A percentile compares a stretch with the other conserved stretches of the same genome.
These are phyloP conservation scores for Boletus barrowsii DNA, from an alignment of 768 basidiomycete species.

Conservation along the genomic window DNA sequence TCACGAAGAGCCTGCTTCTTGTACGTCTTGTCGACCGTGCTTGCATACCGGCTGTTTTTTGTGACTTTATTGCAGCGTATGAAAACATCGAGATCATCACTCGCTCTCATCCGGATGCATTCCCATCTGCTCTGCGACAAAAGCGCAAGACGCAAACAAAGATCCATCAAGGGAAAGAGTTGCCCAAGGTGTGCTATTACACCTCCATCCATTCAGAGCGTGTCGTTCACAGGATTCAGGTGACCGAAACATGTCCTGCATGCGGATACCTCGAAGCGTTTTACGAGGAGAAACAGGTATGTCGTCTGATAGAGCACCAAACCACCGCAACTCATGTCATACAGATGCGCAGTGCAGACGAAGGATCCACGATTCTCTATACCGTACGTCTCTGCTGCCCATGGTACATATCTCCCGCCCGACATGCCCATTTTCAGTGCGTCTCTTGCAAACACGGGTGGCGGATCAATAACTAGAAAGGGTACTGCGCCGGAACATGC, in stretches of 20 bases:
- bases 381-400: slow-evolving; percentile 55
- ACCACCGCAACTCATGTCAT: not conserved
- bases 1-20: slow-evolving; percentile 81
- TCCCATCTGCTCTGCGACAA: slow-evolving; percentile 84
- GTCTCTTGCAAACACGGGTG: slow-evolving; percentile 74
- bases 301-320: slow-evolving; percentile 9
- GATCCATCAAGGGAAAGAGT: slow-evolving; percentile 65
- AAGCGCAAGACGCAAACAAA: slow-evolving; percentile 90
- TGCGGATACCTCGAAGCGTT: slow-evolving; percentile 85
- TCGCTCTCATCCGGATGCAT: slow-evolving; percentile 89
- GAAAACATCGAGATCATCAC: slow-evolving; percentile 90
- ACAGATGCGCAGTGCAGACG: slow-evolving; percentile 86
- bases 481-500: not conserved
- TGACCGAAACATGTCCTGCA: slow-evolving; percentile 83
- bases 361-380: slow-evolving; percentile 92
- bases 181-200: slow-evolving; percentile 57
- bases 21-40: slow-evolving; percentile 47
- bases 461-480: slow-evolving; percentile 70
- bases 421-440: slow-evolving; percentile 47
- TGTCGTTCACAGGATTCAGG: slow-evolving; percentile 41
- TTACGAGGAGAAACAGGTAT: slow-evolving; percentile 85
- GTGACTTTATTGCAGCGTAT: slow-evolving; percentile 56
- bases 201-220: slow-evolving; percentile 6
- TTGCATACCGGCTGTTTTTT: not conserved
- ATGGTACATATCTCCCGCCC: not conserved